Evolutionary conservation across 1,139 yeast genomes (phyloP), one percentile per base, ranked within the genome.

Genomic region (Candida glucosophila): DNA sequence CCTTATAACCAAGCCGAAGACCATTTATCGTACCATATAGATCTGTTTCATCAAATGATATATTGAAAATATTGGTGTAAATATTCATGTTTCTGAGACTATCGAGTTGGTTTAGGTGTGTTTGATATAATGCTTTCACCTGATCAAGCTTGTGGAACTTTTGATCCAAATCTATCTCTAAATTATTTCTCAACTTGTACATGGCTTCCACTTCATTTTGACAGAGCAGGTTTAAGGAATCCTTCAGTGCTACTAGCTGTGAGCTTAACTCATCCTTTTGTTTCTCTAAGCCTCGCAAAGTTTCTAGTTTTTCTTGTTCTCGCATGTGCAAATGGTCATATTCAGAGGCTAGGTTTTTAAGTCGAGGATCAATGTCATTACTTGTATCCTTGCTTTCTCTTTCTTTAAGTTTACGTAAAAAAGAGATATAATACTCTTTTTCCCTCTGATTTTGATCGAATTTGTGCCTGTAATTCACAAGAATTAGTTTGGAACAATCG

Each of bases 1-100:
- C 73, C 28, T 59, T 67, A 32, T 63, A 56, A 1, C 97, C 98
- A 9, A 90, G 49, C 29, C 95, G 55, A 23, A 83, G 62, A 0
- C 90, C 93, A 49, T 88, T 88, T 15, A 90, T 88, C 0, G 92
- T 80, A 1, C 93, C 96, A 53, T 80, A 83, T 25, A 73, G 73
- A 6, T 90, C 92, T 29, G 44, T 39, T 12, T 44, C 39, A 22
- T 80, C 85, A 38, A 76, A 79, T 1, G 92, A 80, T 11, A 90
- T 88, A 33, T 75, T 67, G 51, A 88, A 92, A 3, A 85, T 74
- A 38, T 77, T 88, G 35, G 73, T 78, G 49, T 79, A 86, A 3
- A 90, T 86, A 47, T 90, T 86, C 12, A 83, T 64, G 28, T 71
- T 73, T 32, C 94, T 61, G 15, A 90, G 58, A 20, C 69, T 65